Conservation (phyloP, 2,329 filamentous ascomycete genomes). For the Cryphonectria parasitica region DNA sequence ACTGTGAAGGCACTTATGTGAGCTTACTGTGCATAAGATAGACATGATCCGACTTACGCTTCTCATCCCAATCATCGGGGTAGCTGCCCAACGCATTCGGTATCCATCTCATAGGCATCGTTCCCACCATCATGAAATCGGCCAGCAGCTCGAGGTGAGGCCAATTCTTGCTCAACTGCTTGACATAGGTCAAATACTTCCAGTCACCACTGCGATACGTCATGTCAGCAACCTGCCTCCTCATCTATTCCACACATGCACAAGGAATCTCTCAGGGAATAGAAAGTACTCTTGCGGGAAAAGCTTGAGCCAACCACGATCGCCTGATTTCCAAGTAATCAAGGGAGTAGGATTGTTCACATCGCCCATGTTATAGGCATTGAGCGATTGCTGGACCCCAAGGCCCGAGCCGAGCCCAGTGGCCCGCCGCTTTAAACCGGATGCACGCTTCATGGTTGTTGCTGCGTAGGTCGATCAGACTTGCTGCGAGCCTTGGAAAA, state of each 20-base stretch:
- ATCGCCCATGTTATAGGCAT: slow-evolving; percentile 23
- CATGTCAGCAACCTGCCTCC: neutral
- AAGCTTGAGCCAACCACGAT: neutral
- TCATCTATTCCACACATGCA: neutral
- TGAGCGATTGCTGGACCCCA: slow-evolving; percentile 23
- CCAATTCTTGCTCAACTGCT: slow-evolving; percentile 9
- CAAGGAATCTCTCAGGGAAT: too few relatives aligned
- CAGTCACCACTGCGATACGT: slow-evolving; percentile 1
- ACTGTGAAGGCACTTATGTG: neutral
- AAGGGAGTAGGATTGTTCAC: slow-evolving; percentile 15
- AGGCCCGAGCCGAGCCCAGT: slow-evolving; percentile 17
- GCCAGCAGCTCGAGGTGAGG: slow-evolving; percentile 28
- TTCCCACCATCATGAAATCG: slow-evolving; percentile 31
- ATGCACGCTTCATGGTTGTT: slow-evolving; percentile 1
- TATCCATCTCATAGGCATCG: slow-evolving; percentile 26
- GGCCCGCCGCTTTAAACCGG: neutral
- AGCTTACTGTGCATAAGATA: neutral
- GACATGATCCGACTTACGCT: neutral
- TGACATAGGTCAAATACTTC: slow-evolving; percentile 21
- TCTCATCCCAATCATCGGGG: neutral
- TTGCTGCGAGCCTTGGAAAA: neutral
- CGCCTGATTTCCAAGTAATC: neutral
- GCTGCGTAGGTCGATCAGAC: neutral
- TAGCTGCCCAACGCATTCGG: slow-evolving; percentile 18
- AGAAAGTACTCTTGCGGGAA: neutral